Percentiles rank a stretch among this genome's conserved stretches.
phyloP scores from a whole-genome alignment of 352 stramenopile species.

The Phytopythium boreale region DNA sequence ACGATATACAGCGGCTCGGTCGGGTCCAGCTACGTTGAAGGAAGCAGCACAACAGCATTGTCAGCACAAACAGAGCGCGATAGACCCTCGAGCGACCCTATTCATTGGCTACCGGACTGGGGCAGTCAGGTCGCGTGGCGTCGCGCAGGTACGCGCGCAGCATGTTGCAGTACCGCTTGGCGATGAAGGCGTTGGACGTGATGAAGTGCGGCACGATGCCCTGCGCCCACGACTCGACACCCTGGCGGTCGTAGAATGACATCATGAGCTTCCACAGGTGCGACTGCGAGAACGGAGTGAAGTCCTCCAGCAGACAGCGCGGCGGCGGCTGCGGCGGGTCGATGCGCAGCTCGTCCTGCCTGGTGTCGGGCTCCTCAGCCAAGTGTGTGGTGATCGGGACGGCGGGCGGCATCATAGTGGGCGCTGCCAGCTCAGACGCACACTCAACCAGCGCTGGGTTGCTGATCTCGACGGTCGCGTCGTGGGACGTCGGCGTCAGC shows the following conservation, averaged over 20 bases:
- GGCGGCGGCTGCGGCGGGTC: conserved; percentile 21
- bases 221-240: conserved; percentile 87
- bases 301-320: conserved; percentile 86
- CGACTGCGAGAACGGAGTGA: conserved; percentile 84
- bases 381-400: neutral
- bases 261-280: conserved; percentile 96
- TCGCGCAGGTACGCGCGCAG: conserved; percentile 69
- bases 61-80: neutral
- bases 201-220: conserved; percentile 96
- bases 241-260: conserved; percentile 89
- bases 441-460: neutral
- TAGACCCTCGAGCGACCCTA: neutral
- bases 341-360: conserved; percentile 50
- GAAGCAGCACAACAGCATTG: neutral
- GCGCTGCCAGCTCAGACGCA: neutral
- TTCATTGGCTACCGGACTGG: conserved; percentile 21
- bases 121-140: conserved; percentile 24
- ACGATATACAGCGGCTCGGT: conserved; percentile 92
- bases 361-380: conserved; percentile 9
- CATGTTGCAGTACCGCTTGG: conserved; percentile 83
- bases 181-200: conserved; percentile 95
- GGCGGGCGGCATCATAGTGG: neutral
- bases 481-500: neutral
- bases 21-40: conserved; percentile 43
- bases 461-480: neutral